Evolutionary conservation across 306 rosid species (phyloP), one percentile per base, ranked within the genome.

Genomic region (Prunus padus): DNA sequence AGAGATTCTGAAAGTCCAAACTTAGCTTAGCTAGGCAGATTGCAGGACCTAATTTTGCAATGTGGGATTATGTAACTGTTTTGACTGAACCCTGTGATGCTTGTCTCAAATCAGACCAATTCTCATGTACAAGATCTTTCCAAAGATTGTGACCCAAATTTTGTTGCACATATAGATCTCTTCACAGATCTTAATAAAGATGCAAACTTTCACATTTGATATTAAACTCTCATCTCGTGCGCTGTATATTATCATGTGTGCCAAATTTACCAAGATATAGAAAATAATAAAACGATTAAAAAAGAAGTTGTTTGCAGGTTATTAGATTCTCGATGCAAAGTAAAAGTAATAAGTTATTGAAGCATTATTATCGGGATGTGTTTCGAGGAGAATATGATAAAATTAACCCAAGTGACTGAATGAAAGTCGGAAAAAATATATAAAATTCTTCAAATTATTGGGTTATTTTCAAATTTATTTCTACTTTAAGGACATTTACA

Each of bases 341-440:
- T 52, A 80, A 65, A 54, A 51, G 70, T 82, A 85, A 77, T 61
- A 77, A 80, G 64, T 22, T 55, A 80, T 31, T 10, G 2, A 31
- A 69, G 86, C 92, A 89, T 81, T 81, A 77, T 82, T 82, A 78
- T 83, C 72, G 88, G 88, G 82, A 73, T 79, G 83, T 79, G 90
- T 54, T 76, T 26, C 62, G 49, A 67, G 50, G 54, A 63, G 73
- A 82, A 80, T 61, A 28, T 30, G 42, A 61, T 25, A 59, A 59
- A 59, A 59, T 1, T 22, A 62, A 71, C 50, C 77, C 44, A 12
- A 79, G 73, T 26, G 69, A 76, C 57, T 76, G 59, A 63, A 63
- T 78, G 80, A 37, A 20, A 31, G 65, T n/a, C n/a, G n/a, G n/a
- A n/a, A n/a, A n/a, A n/a, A n/a, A n/a, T n/a, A n/a, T n/a, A n/a